Base-by-base conservation (phyloP, 768 basidiomycete genomes). In the Stropharia rugosoannulata region DNA sequence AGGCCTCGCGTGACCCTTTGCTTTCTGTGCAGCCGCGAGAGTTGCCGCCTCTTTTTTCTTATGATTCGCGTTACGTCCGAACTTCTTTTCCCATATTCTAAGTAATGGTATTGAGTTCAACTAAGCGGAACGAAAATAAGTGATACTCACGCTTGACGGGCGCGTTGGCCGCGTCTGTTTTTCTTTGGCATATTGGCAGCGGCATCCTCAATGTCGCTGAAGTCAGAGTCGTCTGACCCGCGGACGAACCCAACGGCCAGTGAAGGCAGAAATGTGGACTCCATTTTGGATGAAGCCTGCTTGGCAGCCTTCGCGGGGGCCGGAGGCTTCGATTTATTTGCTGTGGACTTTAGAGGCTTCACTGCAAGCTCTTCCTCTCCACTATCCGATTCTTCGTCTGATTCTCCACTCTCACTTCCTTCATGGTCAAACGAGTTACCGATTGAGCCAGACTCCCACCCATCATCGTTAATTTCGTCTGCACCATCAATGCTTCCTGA, bases 71-170 rank as follows among this genome's bases (percentile, higher is more conserved):
- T 86, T 84, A 57, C 78, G 82, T 46, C 96, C 96, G 63, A 85
- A 98, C 70, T 95, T 98, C 75, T 94, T 95, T 73, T 98, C 96
- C 95, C 96, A 98, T 61, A 98, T 97, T 2, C 95, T 98, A 64
- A 4, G 29, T 36, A 1, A 19, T 16, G 32, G 29, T 22, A 22
- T 15, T 32, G 6, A 36, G 29, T 7, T 52, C n/a, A 52, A 22
- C 32, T 18, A 22, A 22, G 32, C 36, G 44, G 2, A 47, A 15
- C 37, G 40, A 19, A 42, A 29, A 19, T 32, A 13, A 38, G 54
- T 51, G 39, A 36, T 12, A 87, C 95, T 81, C 70, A 97, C 97
- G 90, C 91, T 74, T 89, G 79, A 57, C 97, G 79, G n/a, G 96
- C 96, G 47, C 95, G 75, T 69, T 99, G 97, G 29, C 96, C 97